Evolutionary conservation across 768 basidiomycete species (phyloP).

Genomic region (Termitomyces sp.): DNA sequence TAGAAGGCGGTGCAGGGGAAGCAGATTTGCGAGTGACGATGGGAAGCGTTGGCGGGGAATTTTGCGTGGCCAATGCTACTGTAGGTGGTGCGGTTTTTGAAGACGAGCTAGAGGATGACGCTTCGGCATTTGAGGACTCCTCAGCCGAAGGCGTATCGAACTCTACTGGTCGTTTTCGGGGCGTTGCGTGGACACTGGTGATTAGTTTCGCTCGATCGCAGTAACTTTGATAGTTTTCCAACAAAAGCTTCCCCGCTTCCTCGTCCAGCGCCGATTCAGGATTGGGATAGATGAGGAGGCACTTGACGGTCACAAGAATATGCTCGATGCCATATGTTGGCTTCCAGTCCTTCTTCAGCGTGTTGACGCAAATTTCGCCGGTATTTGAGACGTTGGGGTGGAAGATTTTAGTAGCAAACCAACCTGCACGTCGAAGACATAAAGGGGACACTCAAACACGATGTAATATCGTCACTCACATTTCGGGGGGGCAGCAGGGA

Average conservation of each 20-base stretch:
- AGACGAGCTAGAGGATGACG: slow-evolving; percentile 30
- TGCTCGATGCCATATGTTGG: slow-evolving; percentile 87
- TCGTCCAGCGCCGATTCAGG: slow-evolving; percentile 96
- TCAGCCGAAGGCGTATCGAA: slow-evolving; percentile 52
- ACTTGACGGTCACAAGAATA: slow-evolving; percentile 91
- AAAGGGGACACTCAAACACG: slow-evolving; percentile 2
- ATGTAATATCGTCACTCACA: slow-evolving; percentile 49
- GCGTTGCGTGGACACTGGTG: slow-evolving; percentile 89
- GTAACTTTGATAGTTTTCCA: slow-evolving; percentile 89
- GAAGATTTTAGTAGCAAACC: slow-evolving; percentile 93
- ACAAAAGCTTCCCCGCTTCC: slow-evolving; percentile 88
- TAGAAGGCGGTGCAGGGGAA: slow-evolving; percentile 42
- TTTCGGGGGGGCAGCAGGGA: slow-evolving; percentile 91
- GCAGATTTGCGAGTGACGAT: slow-evolving; percentile 44
- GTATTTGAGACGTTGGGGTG: slow-evolving; percentile 90
- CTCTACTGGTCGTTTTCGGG: slow-evolving; percentile 69
- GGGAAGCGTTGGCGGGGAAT: slow-evolving; percentile 31
- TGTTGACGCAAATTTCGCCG: slow-evolving; percentile 97
- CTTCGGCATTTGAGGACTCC: slow-evolving; percentile 27
- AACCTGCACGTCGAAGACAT: slow-evolving; percentile 49
- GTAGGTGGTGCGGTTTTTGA: slow-evolving; percentile 23
- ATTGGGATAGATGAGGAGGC: slow-evolving; percentile 94
- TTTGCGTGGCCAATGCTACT: slow-evolving; percentile 18
- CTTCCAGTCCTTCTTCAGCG: slow-evolving; percentile 97
- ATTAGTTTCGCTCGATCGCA: slow-evolving; percentile 85